Evolutionary conservation across 2,329 filamentous ascomycete species (phyloP).

Genomic region (Chaetomium olivaceum): DNA sequence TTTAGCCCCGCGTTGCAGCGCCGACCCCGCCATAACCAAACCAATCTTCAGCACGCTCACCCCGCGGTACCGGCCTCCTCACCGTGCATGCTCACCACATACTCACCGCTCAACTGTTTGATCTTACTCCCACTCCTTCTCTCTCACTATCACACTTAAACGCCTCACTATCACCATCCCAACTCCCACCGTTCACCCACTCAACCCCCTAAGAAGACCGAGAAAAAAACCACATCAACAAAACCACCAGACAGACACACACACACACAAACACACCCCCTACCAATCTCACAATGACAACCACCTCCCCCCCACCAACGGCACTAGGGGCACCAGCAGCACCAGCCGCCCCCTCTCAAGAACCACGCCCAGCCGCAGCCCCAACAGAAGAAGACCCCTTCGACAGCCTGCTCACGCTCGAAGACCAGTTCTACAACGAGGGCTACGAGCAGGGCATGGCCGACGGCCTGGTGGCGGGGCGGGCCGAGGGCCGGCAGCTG

Average conservation of each 20-base stretch:
- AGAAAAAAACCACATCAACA: background rate
- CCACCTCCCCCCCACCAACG: background rate
- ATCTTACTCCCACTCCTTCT: too few relatives aligned
- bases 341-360: too few relatives aligned
- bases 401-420: slow-evolving; percentile 59
- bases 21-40: slow-evolving; percentile 20
- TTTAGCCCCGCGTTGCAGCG: slow-evolving; percentile 23
- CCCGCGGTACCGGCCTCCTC: background rate
- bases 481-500: slow-evolving; percentile 84
- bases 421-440: slow-evolving; percentile 74
- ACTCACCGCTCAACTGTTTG: background rate
- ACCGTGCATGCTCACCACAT: slow-evolving; percentile 7
- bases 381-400: slow-evolving; percentile 48
- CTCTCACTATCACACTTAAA: background rate
- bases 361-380: slow-evolving; percentile 26
- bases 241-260: background rate
- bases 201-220: background rate
- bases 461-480: slow-evolving; percentile 77
- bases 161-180: background rate
- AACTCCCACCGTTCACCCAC: background rate
- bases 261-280: too few relatives aligned
- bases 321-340: background rate
- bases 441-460: slow-evolving; percentile 73
- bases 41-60: background rate
- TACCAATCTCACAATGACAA: slow-evolving; percentile 10